A percentile compares a stretch with the other conserved stretches of the same genome.
Evolutionary conservation across 495 filamentous ascomycete species (phyloP).

Genomic region (Annulohypoxylon moriforme): DNA sequence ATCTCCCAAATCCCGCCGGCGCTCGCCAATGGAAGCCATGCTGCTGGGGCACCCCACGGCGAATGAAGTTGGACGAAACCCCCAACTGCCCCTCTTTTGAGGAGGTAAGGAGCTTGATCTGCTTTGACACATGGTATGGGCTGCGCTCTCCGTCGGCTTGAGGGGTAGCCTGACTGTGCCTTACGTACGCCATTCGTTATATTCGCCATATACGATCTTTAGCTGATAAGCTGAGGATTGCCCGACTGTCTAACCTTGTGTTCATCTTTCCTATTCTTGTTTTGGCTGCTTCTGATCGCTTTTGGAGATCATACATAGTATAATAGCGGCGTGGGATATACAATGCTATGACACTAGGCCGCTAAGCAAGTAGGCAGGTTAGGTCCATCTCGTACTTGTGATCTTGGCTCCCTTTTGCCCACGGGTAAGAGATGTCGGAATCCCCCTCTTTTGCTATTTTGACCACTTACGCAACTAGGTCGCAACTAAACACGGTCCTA

Average conservation of each 20-base stretch:
- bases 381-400: conserved; percentile 9
- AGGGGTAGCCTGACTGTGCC: conserved; percentile 35
- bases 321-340: conserved; percentile 22
- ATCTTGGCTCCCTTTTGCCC: conserved; percentile 21
- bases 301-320: conserved; percentile 30
- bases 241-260: conserved; percentile 17
- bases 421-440: conserved; percentile 26
- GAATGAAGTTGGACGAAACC: conserved; percentile 25
- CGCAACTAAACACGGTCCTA: background rate
- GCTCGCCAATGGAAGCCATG: conserved; percentile 24
- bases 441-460: conserved; percentile 23
- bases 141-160: conserved; percentile 28
- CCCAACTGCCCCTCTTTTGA: conserved; percentile 22
- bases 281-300: conserved; percentile 11
- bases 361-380: background rate
- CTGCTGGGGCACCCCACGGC: conserved; percentile 22
- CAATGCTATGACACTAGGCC: background rate
- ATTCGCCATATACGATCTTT: background rate
- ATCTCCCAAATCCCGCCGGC: conserved; percentile 23
- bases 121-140: conserved; percentile 22
- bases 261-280: conserved; percentile 35
- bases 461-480: background rate
- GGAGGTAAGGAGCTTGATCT: conserved; percentile 34
- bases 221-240: conserved; percentile 28
- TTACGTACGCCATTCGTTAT: conserved; percentile 27